phyloP scores from a whole-genome alignment of 2,329 filamentous ascomycete genomes.

The Biscogniauxia marginata region DNA sequence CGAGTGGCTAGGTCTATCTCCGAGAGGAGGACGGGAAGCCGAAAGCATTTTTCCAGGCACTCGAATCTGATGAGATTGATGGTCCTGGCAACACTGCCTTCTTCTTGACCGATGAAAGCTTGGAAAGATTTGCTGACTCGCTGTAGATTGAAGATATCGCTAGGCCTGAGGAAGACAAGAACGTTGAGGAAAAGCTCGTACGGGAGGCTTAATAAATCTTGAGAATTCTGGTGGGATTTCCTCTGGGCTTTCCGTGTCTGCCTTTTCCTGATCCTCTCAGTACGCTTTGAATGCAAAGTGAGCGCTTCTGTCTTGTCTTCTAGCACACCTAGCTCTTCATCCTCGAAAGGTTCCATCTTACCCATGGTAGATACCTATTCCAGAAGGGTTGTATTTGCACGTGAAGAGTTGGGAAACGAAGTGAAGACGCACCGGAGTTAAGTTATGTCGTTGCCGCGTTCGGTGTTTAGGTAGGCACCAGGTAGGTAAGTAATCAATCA shows the following conservation, averaged over 20 bases:
- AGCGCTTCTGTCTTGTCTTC: slow-evolving; percentile 44
- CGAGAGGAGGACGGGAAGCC: slow-evolving; percentile 45
- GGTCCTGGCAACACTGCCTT: slow-evolving; percentile 39
- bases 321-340: slow-evolving; percentile 48
- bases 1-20: slow-evolving; percentile 27
- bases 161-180: slow-evolving; percentile 45
- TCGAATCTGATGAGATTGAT: slow-evolving; percentile 49
- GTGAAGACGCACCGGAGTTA: no score
- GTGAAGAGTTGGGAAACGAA: no score
- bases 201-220: slow-evolving; percentile 47
- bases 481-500: no score
- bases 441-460: no score
- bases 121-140: slow-evolving; percentile 42
- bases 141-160: slow-evolving; percentile 48
- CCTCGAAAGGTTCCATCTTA: slow-evolving; percentile 15
- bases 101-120: slow-evolving; percentile 44
- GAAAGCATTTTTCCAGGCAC: slow-evolving; percentile 51
- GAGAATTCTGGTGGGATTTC: slow-evolving; percentile 25
- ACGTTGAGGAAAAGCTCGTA: slow-evolving; percentile 52
- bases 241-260: slow-evolving; percentile 40
- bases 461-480: no score
- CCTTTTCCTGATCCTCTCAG: slow-evolving; percentile 45
- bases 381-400: no score
- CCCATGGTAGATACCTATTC: no score
- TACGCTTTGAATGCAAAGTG: slow-evolving; percentile 51